Conservation (phyloP, 176 grass and related monocot species). For the Microstegium vimineum region DNA sequence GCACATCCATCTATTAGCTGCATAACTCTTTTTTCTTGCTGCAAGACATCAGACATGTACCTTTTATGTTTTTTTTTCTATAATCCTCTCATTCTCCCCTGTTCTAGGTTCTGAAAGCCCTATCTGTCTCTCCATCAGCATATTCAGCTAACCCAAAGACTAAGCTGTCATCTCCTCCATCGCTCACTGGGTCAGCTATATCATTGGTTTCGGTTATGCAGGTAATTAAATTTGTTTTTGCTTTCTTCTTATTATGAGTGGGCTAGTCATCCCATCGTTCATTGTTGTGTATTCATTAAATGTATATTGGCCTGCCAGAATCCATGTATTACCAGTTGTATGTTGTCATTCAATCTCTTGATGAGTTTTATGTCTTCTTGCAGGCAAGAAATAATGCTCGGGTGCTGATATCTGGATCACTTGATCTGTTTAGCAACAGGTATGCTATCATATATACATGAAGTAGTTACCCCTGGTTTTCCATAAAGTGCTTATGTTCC, state of each 20-base stretch:
- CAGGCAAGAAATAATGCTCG: conserved; percentile 97
- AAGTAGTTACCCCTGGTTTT: background rate
- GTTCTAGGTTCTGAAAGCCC: conserved; percentile 75
- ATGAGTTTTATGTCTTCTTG: conserved; percentile 19
- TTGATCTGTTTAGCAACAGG: conserved; percentile 90
- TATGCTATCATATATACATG: conserved; percentile 19
- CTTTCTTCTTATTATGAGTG: background rate
- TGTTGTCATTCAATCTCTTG: conserved; percentile 1
- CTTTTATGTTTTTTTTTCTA: background rate
- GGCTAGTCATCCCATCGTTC: background rate
- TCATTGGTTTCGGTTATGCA: conserved; percentile 95
- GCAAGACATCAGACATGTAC: background rate
- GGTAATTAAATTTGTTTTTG: conserved; percentile 44
- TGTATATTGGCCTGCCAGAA: background rate
- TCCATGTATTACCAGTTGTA: background rate
- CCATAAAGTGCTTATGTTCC: conserved; percentile 8
- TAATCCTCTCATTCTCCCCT: background rate
- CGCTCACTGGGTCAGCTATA: conserved; percentile 75
- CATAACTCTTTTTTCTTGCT: background rate
- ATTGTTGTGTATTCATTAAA: background rate
- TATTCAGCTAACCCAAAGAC: conserved; percentile 83
- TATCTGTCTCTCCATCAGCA: conserved; percentile 80
- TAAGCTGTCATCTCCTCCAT: conserved; percentile 69
- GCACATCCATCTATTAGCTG: background rate
- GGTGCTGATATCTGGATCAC: conserved; percentile 79